Evolutionary conservation across 768 basidiomycete genomes (phyloP).

Genomic region (Podaxis pistillaris): DNA sequence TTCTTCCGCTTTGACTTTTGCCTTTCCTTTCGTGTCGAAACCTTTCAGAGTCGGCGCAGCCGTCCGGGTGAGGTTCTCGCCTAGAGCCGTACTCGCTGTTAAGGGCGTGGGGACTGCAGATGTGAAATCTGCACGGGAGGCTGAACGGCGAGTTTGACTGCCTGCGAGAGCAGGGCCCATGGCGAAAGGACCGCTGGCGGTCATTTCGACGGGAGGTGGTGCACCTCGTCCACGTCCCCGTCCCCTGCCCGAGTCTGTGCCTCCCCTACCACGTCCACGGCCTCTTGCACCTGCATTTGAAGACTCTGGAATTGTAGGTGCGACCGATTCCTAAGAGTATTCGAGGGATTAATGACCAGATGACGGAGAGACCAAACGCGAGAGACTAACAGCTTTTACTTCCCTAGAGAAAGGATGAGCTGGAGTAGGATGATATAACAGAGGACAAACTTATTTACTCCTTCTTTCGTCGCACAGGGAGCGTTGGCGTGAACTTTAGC

Average conservation of each 20-base stretch:
- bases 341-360: not conserved
- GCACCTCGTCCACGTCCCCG: constrained; percentile 54
- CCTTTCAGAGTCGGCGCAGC: constrained; percentile 42
- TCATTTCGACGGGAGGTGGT: constrained; percentile 66
- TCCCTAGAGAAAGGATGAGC: constrained; percentile 40
- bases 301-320: constrained; percentile 28
- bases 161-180: constrained; percentile 79
- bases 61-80: constrained; percentile 48
- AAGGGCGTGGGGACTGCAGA: constrained; percentile 41
- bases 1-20: constrained; percentile 33
- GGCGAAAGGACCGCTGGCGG: constrained; percentile 83
- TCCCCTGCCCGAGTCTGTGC: constrained; percentile 28
- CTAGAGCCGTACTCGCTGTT: constrained; percentile 35
- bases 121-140: constrained; percentile 55
- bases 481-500: constrained; percentile 77
- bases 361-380: not conserved
- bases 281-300: constrained; percentile 41
- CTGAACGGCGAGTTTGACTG: constrained; percentile 43
- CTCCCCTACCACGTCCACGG: constrained; percentile 44
- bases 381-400: constrained; percentile 56
- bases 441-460: constrained; percentile 51
- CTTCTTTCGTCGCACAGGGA: constrained; percentile 76
- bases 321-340: constrained; percentile 44
- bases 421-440: constrained; percentile 4
- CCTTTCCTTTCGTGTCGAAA: constrained; percentile 20